Base-by-base conservation (phyloP, 495 filamentous ascomycete species). In the Viridothelium virens region DNA sequence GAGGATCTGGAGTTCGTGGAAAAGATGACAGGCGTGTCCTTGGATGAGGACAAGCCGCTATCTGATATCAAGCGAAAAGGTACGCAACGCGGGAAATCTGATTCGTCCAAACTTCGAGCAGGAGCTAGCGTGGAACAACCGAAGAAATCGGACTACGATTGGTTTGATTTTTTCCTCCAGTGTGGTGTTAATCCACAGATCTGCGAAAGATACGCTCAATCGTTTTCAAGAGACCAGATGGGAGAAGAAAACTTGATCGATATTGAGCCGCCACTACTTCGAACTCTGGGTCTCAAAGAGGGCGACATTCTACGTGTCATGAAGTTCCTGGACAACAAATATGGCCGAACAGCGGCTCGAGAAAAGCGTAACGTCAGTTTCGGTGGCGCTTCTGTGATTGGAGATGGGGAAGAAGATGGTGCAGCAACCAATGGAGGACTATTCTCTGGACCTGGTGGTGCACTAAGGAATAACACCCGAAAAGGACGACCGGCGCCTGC, bases 151-250 rank as follows among this genome's bases (percentile, higher is more conserved):
- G 87, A 92, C 53, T 96, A 97, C 72, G 94, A 99, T 75, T 99
- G 94, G 94, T 99, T 97, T 73, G 91, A 96, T 69, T 97, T 99
- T 78, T 99, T 99, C 80, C 79, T 99, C 33, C 83, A 86, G 65
- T 91, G 92, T 73, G 94, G 95, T 38, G 90, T 97, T 66, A 89
- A 90, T 64, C 89, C 91, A 41, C 89, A 92, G 70, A 87, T 94
- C 56, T 97, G 94, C 76, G 92, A 97, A 75, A 84, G 95, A 47
- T 99, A 99, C 73, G 87, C 94, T 5, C 87, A 90, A 71, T 89
- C 89, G 10, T 97, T 99, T 71, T 72, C 82, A 38, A 86, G 86
- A 72, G 94, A 99, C 73, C 92, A 92, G 12, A 97, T 99, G 91
- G 92, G 96, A 68, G 91, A 97, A 76, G 89, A 87, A 56, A 85